Base-by-base conservation (phyloP, 306 rosid species). In the Sindora glabra region DNA sequence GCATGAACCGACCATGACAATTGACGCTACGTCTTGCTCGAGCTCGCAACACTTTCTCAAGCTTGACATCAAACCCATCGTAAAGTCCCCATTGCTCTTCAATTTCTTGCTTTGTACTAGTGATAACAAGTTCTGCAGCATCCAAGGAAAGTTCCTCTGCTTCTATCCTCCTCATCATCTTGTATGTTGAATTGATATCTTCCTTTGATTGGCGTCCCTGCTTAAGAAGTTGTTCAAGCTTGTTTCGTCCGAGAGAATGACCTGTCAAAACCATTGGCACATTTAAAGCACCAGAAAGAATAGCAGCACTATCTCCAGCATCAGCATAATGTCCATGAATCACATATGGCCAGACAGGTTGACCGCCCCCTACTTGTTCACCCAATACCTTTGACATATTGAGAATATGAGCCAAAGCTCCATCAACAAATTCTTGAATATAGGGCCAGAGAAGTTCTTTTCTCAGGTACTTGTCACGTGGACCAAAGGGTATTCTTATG, bases 21-120 rank as follows among this genome's bases (percentile, higher is more conserved):
- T 76, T 74, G 71, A 89, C 97, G 24, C 91, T 84, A 37, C 95
- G 83, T 67, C 94, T 78, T 22, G 84, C 83, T 16, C 97, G 95
- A 10, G 94, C 97, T 10, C 97, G 89, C 71, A 89, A 62, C 3
- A 86, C 92, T 78, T 72, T 89, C 80, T 89, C 97, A 12, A 89
- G 88, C 80, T 86, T 86, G 71, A 89, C 95, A 72, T 89, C 88
- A 45, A 89, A 89, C 22, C 95, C 97, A 59, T 89, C 95, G 39
- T 89, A 89, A 27, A 89, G 95, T 19, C 97, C 97, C 97, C 97
- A 89, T 56, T 89, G 97, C 74, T 89, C 92, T 17, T 86, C 92
- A 33, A 86, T 86, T 72, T 89, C 97, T 72, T 89, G 97, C 62
- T 69, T 81, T 39, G 97, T 89, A 56, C 97, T 86, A n/a, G 97